Evolutionary conservation across 2,329 filamentous ascomycete genomes (phyloP).

Genomic region (Ophiostoma ips): DNA sequence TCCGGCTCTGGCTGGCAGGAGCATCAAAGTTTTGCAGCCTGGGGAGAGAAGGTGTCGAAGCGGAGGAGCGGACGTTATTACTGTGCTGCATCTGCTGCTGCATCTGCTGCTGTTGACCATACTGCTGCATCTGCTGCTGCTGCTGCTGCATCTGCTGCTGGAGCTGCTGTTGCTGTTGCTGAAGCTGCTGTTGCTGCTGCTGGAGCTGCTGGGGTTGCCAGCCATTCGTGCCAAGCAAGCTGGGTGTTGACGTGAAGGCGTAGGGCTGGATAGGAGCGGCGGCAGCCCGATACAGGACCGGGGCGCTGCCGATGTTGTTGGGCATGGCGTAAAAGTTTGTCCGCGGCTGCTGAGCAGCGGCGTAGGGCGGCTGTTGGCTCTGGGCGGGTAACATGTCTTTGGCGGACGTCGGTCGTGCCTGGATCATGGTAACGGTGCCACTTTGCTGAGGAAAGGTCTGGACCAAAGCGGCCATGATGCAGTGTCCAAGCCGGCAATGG

Average conservation of each 20-base stretch:
- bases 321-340: slow-evolving; percentile 37
- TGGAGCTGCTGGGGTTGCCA: slow-evolving; percentile 7
- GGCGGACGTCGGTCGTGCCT: slow-evolving; percentile 44
- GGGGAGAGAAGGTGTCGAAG: slow-evolving; percentile 30
- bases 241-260: slow-evolving; percentile 60
- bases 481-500: too few species aligned
- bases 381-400: slow-evolving; percentile 4
- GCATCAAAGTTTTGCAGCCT: slow-evolving; percentile 26
- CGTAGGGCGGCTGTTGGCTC: slow-evolving; percentile 26
- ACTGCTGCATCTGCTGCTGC: neutral
- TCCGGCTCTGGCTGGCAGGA: neutral
- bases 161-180: too few species aligned
- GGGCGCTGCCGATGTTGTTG: slow-evolving; percentile 25
- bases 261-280: slow-evolving; percentile 57
- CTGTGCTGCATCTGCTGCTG: neutral
- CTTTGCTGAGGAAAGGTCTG: slow-evolving; percentile 69
- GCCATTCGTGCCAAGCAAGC: slow-evolving; percentile 33
- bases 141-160: too few species aligned
- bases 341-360: slow-evolving; percentile 29
- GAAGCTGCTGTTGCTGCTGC: neutral
- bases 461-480: slow-evolving; percentile 71
- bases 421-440: slow-evolving; percentile 60
- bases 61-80: slow-evolving; percentile 31
- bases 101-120: neutral
- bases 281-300: slow-evolving; percentile 39